These are phyloP conservation scores for Arxiozyma slooffiae DNA, from an alignment of 1,139 yeast species.

Conservation along the genomic window DNA sequence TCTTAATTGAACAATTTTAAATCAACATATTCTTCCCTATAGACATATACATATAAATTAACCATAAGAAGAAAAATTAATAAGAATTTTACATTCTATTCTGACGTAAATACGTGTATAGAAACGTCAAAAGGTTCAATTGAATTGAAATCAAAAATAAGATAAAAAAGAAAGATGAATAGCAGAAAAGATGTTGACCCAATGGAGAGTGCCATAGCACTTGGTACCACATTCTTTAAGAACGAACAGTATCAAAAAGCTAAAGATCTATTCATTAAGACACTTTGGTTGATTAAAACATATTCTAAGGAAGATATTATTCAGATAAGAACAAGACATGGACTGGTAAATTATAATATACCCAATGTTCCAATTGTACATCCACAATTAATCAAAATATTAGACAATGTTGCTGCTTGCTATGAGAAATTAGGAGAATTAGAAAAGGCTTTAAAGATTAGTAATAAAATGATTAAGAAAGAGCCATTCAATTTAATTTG, in stretches of 20 bases:
- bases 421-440: constrained; percentile 41
- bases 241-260: constrained; percentile 22
- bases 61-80: too few species aligned
- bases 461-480: constrained; percentile 34
- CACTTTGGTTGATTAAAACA: constrained; percentile 20
- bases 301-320: constrained; percentile 17
- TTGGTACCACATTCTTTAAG: constrained; percentile 25
- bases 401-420: constrained; percentile 48
- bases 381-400: constrained; percentile 28
- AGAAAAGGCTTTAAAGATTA: constrained; percentile 39
- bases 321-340: constrained; percentile 8
- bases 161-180: neutral
- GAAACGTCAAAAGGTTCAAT: neutral
- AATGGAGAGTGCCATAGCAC: constrained; percentile 21
- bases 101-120: neutral
- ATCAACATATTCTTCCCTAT: too few species aligned
- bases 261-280: constrained; percentile 21
- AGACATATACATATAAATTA: neutral
- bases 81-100: neutral
- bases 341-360: neutral
- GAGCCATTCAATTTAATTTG: constrained; percentile 56
- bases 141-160: neutral
- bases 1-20: too few species aligned
- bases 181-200: neutral
- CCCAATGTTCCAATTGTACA: constrained; percentile 16